A percentile compares a stretch with the other conserved stretches of the same genome.
Evolutionary conservation across 2,329 filamentous ascomycete species (phyloP).

Genomic region (Gnomoniopsis sp.): DNA sequence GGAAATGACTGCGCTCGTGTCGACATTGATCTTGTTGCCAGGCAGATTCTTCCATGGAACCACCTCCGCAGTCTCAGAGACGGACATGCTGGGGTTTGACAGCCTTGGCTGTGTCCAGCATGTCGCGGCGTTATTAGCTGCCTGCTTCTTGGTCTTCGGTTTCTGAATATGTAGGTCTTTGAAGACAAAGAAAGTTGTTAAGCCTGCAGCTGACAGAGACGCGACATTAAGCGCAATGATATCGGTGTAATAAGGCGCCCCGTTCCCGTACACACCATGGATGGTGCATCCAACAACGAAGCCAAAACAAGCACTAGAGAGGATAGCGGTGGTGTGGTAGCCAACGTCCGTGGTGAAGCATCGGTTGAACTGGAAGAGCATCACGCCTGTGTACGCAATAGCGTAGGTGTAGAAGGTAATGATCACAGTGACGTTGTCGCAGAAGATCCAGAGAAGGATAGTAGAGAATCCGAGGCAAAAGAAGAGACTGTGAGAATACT

Average conservation of each 20-base stretch:
- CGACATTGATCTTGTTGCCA: conserved; percentile 15
- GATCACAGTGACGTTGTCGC: conserved; percentile 28
- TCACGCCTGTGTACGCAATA: conserved; percentile 33
- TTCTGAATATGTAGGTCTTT: conserved; percentile 23
- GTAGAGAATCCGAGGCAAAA: conserved; percentile 30
- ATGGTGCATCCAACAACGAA: conserved; percentile 31
- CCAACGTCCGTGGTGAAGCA: conserved; percentile 35
- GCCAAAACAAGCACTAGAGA: conserved; percentile 28
- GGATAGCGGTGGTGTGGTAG: conserved; percentile 31
- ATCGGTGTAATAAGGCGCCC: conserved; percentile 29
- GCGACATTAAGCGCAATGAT: conserved; percentile 30
- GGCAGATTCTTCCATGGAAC: conserved; percentile 15
- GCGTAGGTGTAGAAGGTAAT: conserved; percentile 32
- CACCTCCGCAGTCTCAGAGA: conserved; percentile 18
- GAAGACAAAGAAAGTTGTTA: conserved; percentile 30
- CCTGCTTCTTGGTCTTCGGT: background rate
- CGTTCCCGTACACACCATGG: conserved; percentile 26
- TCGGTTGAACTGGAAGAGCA: conserved; percentile 38
- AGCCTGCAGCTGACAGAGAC: conserved; percentile 27
- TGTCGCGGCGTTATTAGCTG: background rate
- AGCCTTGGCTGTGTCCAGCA: conserved; percentile 12
- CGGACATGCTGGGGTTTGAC: conserved; percentile 15
- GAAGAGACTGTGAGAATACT: conserved; percentile 28
- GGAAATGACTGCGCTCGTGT: conserved; percentile 18
- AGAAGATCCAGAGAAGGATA: conserved; percentile 33